phyloP scores from a whole-genome alignment of 2,329 filamentous ascomycete species.

The Peltaster fructicola region DNA sequence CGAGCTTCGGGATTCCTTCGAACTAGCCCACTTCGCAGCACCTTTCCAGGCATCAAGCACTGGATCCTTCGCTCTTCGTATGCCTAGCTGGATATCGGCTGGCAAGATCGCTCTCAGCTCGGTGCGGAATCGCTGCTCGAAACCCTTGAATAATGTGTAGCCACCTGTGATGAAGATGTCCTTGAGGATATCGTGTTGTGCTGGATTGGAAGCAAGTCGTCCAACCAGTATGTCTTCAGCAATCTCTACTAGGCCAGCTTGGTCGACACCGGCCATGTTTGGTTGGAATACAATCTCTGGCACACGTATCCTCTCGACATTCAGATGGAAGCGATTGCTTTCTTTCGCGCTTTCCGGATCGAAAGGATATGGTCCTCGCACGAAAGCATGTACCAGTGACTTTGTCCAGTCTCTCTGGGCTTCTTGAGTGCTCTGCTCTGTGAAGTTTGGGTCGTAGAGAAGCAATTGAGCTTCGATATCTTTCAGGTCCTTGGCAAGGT shows the following conservation, averaged over 20 bases:
- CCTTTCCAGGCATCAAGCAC: slow-evolving; percentile 85
- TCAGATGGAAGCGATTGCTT: slow-evolving; percentile 78
- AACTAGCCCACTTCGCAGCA: slow-evolving; percentile 65
- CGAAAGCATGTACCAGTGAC: slow-evolving; percentile 73
- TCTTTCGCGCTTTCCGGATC: slow-evolving; percentile 64
- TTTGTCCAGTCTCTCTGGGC: slow-evolving; percentile 94
- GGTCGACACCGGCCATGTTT: slow-evolving; percentile 90
- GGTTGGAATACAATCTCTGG: slow-evolving; percentile 99
- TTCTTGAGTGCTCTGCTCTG: slow-evolving; percentile 78
- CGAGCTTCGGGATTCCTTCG: slow-evolving; percentile 38
- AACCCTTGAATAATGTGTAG: slow-evolving; percentile 68
- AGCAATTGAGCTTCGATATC: slow-evolving; percentile 70
- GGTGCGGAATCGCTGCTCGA: slow-evolving; percentile 61
- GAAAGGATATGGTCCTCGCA: slow-evolving; percentile 73
- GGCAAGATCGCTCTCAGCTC: slow-evolving; percentile 61
- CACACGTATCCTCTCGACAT: slow-evolving; percentile 98
- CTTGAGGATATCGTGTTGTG: slow-evolving; percentile 53
- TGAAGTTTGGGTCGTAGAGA: slow-evolving; percentile 72
- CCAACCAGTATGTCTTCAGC: slow-evolving; percentile 77
- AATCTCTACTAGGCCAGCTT: slow-evolving; percentile 85
- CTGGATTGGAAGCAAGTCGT: slow-evolving; percentile 40
- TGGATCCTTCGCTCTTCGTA: slow-evolving; percentile 59
- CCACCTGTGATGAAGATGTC: slow-evolving; percentile 95
- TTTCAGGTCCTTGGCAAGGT: slow-evolving; percentile 56
- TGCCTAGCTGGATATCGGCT: slow-evolving; percentile 44